These are phyloP conservation scores for Wickerhamomyces canadensis DNA, from an alignment of 805 yeast genomes.

Conservation along the genomic window DNA sequence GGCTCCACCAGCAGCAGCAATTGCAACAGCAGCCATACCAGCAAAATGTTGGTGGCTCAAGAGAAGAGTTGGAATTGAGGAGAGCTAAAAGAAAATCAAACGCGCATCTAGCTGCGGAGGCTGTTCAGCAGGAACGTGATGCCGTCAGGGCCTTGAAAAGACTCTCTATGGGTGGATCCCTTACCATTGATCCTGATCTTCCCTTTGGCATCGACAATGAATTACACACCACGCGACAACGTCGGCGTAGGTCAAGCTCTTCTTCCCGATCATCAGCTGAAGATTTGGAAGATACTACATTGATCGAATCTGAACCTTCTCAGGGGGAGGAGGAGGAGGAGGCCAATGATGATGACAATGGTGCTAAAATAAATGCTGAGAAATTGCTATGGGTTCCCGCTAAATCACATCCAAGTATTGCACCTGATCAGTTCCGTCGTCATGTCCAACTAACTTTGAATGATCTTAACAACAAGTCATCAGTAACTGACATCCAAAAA, in stretches of 20 bases:
- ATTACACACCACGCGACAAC: slow-evolving; percentile 21
- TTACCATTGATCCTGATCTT: slow-evolving; percentile 64
- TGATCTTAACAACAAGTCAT: slow-evolving; percentile 18
- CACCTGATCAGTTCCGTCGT: slow-evolving; percentile 77
- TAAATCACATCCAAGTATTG: slow-evolving; percentile 86
- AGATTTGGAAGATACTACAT: slow-evolving; percentile 6
- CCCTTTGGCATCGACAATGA: slow-evolving; percentile 38
- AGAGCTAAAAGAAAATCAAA: slow-evolving; percentile 36
- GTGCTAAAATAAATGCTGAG: slow-evolving; percentile 30
- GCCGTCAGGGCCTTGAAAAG: slow-evolving; percentile 71
- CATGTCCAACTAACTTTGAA: slow-evolving; percentile 47
- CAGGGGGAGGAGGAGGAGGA: too few relatives aligned
- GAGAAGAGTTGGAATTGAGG: background rate
- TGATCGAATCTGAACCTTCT: slow-evolving; percentile 5
- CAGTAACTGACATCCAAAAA: slow-evolving; percentile 3
- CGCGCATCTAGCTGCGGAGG: slow-evolving; percentile 61
- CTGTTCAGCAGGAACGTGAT: slow-evolving; percentile 68
- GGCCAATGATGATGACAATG: too few relatives aligned
- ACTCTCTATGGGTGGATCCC: slow-evolving; percentile 53
- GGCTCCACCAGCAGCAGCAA: background rate
- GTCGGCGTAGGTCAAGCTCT: slow-evolving; percentile 14
- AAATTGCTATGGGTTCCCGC: slow-evolving; percentile 93
- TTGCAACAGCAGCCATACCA: background rate
- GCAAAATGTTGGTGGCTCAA: background rate
- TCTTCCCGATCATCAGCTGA: slow-evolving; percentile 8